Evolutionary conservation across 805 yeast genomes (phyloP), one percentile per base, ranked within the genome.

Genomic region (Priceomyces melissophilus): DNA sequence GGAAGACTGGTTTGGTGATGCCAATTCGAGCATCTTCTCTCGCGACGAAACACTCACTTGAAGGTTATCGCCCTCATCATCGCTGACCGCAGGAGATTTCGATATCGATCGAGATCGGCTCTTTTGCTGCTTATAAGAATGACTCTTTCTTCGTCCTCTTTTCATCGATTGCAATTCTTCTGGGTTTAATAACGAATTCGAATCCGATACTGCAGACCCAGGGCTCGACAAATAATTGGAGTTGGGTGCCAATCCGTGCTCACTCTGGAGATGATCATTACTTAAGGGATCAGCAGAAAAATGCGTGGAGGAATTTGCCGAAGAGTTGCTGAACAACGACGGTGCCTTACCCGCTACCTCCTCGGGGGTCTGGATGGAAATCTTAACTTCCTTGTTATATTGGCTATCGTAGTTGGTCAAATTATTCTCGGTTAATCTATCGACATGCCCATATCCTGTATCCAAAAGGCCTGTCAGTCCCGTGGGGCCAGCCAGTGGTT

Each of bases 21-120:
- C 88, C 40, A 84, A 63, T 50, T 81, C 87, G 14, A 81, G 61
- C 70, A 82, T 76, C 53, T 82, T 76, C 48, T 82, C 84, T 29
- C 83, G 52, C 2, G 67, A 54, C 4, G 75, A 60, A 10, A 52
- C 40, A 8, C 37, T 28, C 38, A 52, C 65, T 16, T 54, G 58
- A 30, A 49, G 59, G 32, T 54, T 69, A 26, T 57, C 63, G 28
- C 44, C 62, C 39, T 46, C 57, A 10, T 39, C 48, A 39, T 10
- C 42, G 34, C 15, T 14, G 13, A 23, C 28, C 7, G 29, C 26
- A 2, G 47, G 38, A 30, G 53, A 47, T 25, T 55, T 43, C 4
- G 69, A 60, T 2, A 54, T 41, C 2, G 71, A 61, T 30, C 49
- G 38, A 15, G 52, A 41, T 36, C 63, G 39, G 2, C 69, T 60